These are phyloP conservation scores for Thermoascus crustaceus DNA, from an alignment of 2,329 filamentous ascomycete species.

Conservation along the genomic window DNA sequence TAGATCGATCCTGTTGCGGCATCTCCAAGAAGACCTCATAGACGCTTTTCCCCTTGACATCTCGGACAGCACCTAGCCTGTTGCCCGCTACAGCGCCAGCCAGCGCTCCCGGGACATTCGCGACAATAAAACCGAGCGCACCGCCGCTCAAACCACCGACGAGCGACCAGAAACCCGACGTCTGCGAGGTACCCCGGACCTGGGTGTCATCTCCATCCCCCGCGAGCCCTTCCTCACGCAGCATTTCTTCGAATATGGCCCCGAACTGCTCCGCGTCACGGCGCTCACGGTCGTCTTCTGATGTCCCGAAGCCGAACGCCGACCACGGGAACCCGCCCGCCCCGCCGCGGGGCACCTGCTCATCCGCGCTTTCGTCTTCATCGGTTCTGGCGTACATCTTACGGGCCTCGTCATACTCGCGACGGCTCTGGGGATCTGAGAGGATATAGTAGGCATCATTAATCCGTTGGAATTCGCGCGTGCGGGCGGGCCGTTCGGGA, in stretches of 20 bases:
- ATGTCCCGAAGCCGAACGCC: constrained; percentile 52
- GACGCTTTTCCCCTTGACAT: constrained; percentile 89
- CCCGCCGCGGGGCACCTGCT: constrained; percentile 40
- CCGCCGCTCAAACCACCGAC: constrained; percentile 80
- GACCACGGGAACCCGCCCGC: constrained; percentile 67
- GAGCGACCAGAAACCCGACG: constrained; percentile 75
- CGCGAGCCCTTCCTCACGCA: constrained; percentile 75
- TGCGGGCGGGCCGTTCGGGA: constrained; percentile 72
- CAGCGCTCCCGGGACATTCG: constrained; percentile 79
- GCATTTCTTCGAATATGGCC: constrained; percentile 83
- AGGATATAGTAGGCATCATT: constrained; percentile 92
- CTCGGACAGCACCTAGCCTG: constrained; percentile 77
- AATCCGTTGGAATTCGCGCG: constrained; percentile 81
- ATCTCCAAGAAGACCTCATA: constrained; percentile 84
- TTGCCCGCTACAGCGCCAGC: constrained; percentile 92
- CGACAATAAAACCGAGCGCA: constrained; percentile 89
- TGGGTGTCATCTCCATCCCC: constrained; percentile 51
- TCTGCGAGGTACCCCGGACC: constrained; percentile 42
- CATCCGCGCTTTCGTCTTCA: constrained; percentile 40
- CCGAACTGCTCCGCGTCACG: constrained; percentile 69
- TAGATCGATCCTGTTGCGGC: constrained; percentile 71
- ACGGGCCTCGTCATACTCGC: constrained; percentile 75
- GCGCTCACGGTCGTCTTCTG: constrained; percentile 23
- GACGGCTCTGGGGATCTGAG: constrained; percentile 65
- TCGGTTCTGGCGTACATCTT: constrained; percentile 44